phyloP scores from a whole-genome alignment of 768 basidiomycete genomes.

The Suillus weaverae region DNA sequence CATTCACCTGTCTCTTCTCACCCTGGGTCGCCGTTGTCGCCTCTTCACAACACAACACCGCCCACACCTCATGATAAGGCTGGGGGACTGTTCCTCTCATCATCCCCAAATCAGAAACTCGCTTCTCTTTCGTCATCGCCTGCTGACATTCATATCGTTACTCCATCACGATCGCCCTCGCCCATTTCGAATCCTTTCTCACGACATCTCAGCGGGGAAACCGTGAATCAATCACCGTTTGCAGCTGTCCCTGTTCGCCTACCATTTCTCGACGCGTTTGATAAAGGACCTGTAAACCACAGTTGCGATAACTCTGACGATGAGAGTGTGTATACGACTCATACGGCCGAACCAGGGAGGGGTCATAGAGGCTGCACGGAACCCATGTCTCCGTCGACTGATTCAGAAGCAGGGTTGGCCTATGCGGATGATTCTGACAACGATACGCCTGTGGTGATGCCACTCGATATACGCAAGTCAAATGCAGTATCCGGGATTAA shows the following conservation, averaged over 20 bases:
- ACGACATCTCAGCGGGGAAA: slow-evolving; percentile 85
- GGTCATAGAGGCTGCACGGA: slow-evolving; percentile 17
- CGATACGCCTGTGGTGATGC: slow-evolving; percentile 34
- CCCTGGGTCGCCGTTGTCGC: slow-evolving; percentile 24
- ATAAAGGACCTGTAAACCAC: slow-evolving; percentile 10
- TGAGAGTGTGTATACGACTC: slow-evolving; percentile 35
- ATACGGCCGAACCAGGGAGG: slow-evolving; percentile 18
- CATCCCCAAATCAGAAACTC: slow-evolving; percentile 19
- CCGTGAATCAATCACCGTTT: slow-evolving; percentile 23
- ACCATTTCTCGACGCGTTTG: slow-evolving; percentile 59
- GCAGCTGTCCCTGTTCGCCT: slow-evolving; percentile 35
- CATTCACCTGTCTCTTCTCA: slow-evolving; percentile 36
- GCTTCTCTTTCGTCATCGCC: slow-evolving; percentile 21
- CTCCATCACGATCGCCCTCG: slow-evolving; percentile 31
- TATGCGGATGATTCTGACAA: slow-evolving; percentile 36
- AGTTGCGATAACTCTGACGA: slow-evolving; percentile 28
- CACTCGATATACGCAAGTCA: slow-evolving; percentile 27
- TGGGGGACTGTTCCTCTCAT: slow-evolving; percentile 8
- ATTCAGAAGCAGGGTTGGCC: slow-evolving; percentile 37
- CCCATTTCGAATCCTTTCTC: slow-evolving; percentile 86
- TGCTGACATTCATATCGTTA: slow-evolving; percentile 27
- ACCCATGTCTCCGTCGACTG: slow-evolving; percentile 28
- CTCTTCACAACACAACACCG: slow-evolving; percentile 10
- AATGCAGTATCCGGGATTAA: slow-evolving; percentile 10
- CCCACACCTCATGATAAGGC: slow-evolving; percentile 22